Evolutionary conservation across 169 alveolate genomes (phyloP), one percentile per base, ranked within the genome.

Genomic region (Babesia bigemina): DNA sequence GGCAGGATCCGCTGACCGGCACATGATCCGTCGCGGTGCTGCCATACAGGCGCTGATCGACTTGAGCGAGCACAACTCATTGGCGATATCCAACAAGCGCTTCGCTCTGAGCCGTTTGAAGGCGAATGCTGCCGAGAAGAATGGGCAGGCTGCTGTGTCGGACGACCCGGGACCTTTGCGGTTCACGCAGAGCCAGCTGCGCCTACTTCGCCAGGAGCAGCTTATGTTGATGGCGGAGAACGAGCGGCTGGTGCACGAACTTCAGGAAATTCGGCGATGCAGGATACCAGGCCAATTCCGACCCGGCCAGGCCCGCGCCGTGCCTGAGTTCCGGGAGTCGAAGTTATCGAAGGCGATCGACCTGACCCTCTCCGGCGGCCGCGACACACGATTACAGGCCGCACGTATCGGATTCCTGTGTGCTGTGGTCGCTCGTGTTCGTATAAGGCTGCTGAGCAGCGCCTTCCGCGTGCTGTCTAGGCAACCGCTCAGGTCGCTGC

Each of bases 201-300:
- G 85, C 53, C 77, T 90, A 42, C 82, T 90, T 56, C 79, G 94
- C 33, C 94, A 90, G 69, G 94, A 90, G 70, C 94, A 90, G 81
- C 67, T 90, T 65, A 83, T 86, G 70, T 65, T 90, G 45, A 66
- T 90, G 77, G 88, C 94, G 7, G 94, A 90, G 83, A 90, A 90
- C 63, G 91, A 86, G 78, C 78, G 94, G 24, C 66, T 90, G 62
- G 85, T 89, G 48, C 52, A 74, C 74, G 92, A 89, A 53, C 61
- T 89, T 36, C 90, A 89, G 48, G 91, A 85, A 24, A 56, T 89
- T 53, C 72, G 91, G 1, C 69, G 56, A 13, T 42, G 82, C 21
- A 73, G 76, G 13, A 22, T 57, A 1, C n/a, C 71, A 10, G 69
- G 56, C 12, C 55, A 83, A n/a, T 55, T 56, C 36, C 75, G 75